A percentile compares a stretch with the other conserved stretches of the same genome.
These are phyloP conservation scores for Pseudogymnoascus sp. DNA, from an alignment of 2,329 filamentous ascomycete genomes.

Conservation along the genomic window DNA sequence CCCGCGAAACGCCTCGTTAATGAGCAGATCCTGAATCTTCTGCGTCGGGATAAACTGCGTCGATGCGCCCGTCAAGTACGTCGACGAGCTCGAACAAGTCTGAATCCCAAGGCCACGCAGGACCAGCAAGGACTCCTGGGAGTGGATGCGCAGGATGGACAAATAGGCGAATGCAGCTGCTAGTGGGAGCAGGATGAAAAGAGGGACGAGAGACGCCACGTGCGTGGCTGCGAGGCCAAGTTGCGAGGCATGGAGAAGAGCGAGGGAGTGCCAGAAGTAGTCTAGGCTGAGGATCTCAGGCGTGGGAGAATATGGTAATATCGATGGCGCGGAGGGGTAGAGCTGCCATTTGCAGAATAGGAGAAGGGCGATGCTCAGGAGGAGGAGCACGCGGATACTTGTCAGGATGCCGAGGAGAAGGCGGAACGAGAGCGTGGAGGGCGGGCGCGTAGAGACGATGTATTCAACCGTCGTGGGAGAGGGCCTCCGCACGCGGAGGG, in stretches of 20 bases:
- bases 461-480: constrained; percentile 88
- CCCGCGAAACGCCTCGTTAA: constrained; percentile 89
- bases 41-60: constrained; percentile 84
- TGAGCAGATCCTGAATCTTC: constrained; percentile 84
- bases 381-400: constrained; percentile 34
- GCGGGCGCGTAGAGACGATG: constrained; percentile 75
- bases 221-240: constrained; percentile 28
- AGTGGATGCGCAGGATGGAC: constrained; percentile 40
- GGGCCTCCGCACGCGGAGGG: constrained; percentile 56
- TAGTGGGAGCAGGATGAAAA: constrained; percentile 34
- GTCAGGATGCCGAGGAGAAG: constrained; percentile 38
- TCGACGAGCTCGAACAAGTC: constrained; percentile 63
- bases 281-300: constrained; percentile 14
- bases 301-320: not conserved
- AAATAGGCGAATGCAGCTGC: constrained; percentile 35
- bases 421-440: constrained; percentile 40
- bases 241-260: constrained; percentile 22
- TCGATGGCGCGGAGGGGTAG: constrained; percentile 12
- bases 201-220: constrained; percentile 31
- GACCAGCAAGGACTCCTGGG: constrained; percentile 78
- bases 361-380: constrained; percentile 37
- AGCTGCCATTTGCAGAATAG: constrained; percentile 42
- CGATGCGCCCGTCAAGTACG: constrained; percentile 54
- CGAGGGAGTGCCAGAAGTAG: constrained; percentile 24
- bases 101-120: constrained; percentile 86